Conservation (phyloP, 164 flowering plant species). For the Malania oleifera region DNA sequence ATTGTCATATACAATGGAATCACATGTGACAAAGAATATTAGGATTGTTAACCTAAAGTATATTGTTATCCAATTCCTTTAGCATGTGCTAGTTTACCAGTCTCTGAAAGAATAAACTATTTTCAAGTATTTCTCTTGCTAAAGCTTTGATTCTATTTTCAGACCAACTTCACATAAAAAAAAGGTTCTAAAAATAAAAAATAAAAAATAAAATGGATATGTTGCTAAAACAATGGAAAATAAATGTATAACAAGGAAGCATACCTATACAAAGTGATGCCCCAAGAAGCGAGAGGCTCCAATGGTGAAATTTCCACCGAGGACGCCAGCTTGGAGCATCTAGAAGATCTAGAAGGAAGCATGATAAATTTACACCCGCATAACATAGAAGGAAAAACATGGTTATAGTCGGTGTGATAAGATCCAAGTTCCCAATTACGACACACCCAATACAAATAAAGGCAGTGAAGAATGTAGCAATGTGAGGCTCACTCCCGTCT, state of each 20-base stretch:
- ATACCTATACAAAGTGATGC: constrained; percentile 86
- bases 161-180: not conserved
- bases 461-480: constrained; percentile 94
- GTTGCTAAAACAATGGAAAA: not conserved
- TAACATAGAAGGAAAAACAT: constrained; percentile 98
- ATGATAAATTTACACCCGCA: constrained; percentile 93
- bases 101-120: too few relatives aligned
- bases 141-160: too few relatives aligned
- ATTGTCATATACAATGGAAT: too few relatives aligned
- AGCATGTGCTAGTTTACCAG: too few relatives aligned
- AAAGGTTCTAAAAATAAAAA: not conserved
- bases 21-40: too few relatives aligned
- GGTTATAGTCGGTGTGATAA: constrained; percentile 89
- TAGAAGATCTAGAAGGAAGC: constrained; percentile 97
- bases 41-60: too few relatives aligned
- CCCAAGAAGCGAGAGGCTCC: constrained; percentile 97
- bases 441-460: constrained; percentile 88
- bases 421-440: constrained; percentile 90
- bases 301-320: constrained; percentile 97
- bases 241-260: constrained; percentile 15
- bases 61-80: too few relatives aligned
- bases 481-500: constrained; percentile 82
- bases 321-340: constrained; percentile 99
- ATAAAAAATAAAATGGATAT: not conserved
- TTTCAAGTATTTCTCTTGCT: too few relatives aligned